phyloP scores from a whole-genome alignment of 1,284 basidiomycete species.

The Tausonia pullulans region DNA sequence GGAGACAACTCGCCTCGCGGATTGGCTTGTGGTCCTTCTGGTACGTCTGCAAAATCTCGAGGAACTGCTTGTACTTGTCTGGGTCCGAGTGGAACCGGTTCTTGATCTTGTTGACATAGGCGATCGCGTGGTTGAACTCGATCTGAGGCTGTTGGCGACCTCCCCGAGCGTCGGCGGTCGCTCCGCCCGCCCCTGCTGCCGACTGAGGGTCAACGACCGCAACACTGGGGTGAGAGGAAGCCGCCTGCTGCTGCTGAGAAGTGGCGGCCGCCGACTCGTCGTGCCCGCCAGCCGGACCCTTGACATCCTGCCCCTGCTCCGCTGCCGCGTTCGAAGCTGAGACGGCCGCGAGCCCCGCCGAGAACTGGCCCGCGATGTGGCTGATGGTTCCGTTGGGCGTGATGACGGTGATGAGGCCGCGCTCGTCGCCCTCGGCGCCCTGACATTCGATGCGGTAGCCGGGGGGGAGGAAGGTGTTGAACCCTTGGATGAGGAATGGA shows the following conservation, averaged over 20 bases:
- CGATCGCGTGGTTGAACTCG: slow-evolving; percentile 96
- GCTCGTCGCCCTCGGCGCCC: slow-evolving; percentile 41
- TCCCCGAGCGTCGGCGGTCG: too few relatives aligned
- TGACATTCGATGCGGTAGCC: slow-evolving; percentile 90
- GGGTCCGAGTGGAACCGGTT: slow-evolving; percentile 81
- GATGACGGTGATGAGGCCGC: slow-evolving; percentile 83
- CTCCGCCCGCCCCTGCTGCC: not conserved
- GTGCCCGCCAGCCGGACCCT: slow-evolving; percentile 1
- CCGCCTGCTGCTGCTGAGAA: slow-evolving; percentile 6
- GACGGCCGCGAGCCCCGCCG: slow-evolving; percentile 27
- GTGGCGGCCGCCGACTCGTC: slow-evolving; percentile 19
- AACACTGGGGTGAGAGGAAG: slow-evolving; percentile 30
- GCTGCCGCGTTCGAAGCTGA: not conserved
- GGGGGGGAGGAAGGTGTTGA: slow-evolving; percentile 95
- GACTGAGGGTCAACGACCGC: slow-evolving; percentile 37
- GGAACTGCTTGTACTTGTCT: slow-evolving; percentile 94
- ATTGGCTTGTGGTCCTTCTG: slow-evolving; percentile 86
- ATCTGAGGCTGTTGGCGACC: slow-evolving; percentile 22
- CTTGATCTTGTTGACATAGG: slow-evolving; percentile 99
- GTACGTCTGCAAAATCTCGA: slow-evolving; percentile 95
- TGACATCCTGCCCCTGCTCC: not conserved
- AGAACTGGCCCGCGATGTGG: slow-evolving; percentile 38
- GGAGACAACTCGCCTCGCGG: slow-evolving; percentile 58
- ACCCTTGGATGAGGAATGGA: slow-evolving; percentile 87
- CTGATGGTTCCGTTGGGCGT: slow-evolving; percentile 78